Evolutionary conservation across 192 early-diverging fungal species (phyloP).

Genomic region (Rhizophlyctis rosea): DNA sequence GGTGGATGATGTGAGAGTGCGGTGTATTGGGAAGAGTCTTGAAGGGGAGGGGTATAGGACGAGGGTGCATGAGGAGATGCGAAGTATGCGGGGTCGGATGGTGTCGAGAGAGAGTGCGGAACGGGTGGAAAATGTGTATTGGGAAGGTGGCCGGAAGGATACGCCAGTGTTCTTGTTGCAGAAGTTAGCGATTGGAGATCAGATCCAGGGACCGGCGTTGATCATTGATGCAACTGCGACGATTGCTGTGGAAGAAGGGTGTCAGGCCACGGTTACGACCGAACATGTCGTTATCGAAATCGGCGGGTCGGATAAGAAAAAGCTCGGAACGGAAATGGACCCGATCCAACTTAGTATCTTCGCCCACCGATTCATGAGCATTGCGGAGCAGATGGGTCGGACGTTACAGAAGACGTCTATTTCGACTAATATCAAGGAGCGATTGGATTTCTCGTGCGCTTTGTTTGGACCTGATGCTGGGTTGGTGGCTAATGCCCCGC

Average conservation of each 20-base stretch:
- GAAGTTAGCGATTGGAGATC: slow-evolving; percentile 60
- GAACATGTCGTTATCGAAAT: slow-evolving; percentile 42
- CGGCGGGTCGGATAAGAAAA: slow-evolving; percentile 25
- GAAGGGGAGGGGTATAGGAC: slow-evolving; percentile 14
- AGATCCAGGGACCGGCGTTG: slow-evolving; percentile 81
- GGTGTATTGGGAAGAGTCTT: slow-evolving; percentile 66
- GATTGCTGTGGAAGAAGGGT: slow-evolving; percentile 81
- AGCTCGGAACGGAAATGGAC: slow-evolving; percentile 63
- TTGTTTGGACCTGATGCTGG: slow-evolving; percentile 87
- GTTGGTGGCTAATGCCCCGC: slow-evolving; percentile 83
- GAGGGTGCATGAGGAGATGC: slow-evolving; percentile 52
- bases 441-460: slow-evolving; percentile 95
- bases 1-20: slow-evolving; percentile 90
- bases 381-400: slow-evolving; percentile 54
- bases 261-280: slow-evolving; percentile 70
- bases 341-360: slow-evolving; percentile 91
- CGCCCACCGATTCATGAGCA: slow-evolving; percentile 95
- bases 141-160: slow-evolving; percentile 64
- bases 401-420: slow-evolving; percentile 73
- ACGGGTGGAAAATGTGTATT: slow-evolving; percentile 65
- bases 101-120: slow-evolving; percentile 23
- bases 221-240: slow-evolving; percentile 88
- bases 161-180: slow-evolving; percentile 73
- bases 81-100: slow-evolving; percentile 13
- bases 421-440: slow-evolving; percentile 97